phyloP scores from a whole-genome alignment of 2,329 filamentous ascomycete genomes.

The Chrysosporium queenslandicum region DNA sequence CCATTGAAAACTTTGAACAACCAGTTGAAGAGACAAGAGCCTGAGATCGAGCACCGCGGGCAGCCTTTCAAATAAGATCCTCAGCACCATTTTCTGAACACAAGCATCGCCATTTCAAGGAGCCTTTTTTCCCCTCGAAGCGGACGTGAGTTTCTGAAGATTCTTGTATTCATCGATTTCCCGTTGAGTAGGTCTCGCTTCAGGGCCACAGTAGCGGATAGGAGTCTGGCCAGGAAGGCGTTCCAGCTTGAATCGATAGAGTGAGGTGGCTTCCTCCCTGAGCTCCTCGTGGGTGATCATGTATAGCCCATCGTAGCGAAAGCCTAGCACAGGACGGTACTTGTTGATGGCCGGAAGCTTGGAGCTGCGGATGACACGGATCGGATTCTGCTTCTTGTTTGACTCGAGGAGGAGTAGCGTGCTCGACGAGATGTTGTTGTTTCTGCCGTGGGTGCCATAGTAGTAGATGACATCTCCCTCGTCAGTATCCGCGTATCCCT shows the following conservation, averaged over 20 bases:
- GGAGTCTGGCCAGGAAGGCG: slow-evolving; percentile 38
- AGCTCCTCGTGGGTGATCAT: slow-evolving; percentile 33
- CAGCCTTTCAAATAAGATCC: no score
- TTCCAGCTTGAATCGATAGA: slow-evolving; percentile 41
- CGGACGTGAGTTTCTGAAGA: slow-evolving; percentile 2
- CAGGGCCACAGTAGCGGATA: slow-evolving; percentile 38
- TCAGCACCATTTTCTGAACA: not conserved
- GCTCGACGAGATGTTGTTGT: slow-evolving; percentile 21
- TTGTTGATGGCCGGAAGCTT: slow-evolving; percentile 26
- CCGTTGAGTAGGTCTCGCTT: slow-evolving; percentile 35
- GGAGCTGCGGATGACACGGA: slow-evolving; percentile 44
- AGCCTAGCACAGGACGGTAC: slow-evolving; percentile 40
- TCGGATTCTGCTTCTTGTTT: slow-evolving; percentile 27
- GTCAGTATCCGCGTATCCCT: slow-evolving; percentile 42
- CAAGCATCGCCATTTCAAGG: not conserved
- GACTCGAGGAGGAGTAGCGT: slow-evolving; percentile 40
- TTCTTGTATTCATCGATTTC: slow-evolving; percentile 24
- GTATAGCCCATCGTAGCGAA: slow-evolving; percentile 52
- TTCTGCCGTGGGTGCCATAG: slow-evolving; percentile 40
- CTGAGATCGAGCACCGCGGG: no score
- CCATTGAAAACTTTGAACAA: no score
- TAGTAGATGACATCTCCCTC: slow-evolving; percentile 43
- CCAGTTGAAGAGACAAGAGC: not conserved
- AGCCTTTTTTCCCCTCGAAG: not conserved
- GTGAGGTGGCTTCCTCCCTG: slow-evolving; percentile 33